Percentiles rank a stretch among this genome's conserved stretches.
phyloP scores from a whole-genome alignment of 2,329 filamentous ascomycete species.

The Rhynchosporium graminicola region DNA sequence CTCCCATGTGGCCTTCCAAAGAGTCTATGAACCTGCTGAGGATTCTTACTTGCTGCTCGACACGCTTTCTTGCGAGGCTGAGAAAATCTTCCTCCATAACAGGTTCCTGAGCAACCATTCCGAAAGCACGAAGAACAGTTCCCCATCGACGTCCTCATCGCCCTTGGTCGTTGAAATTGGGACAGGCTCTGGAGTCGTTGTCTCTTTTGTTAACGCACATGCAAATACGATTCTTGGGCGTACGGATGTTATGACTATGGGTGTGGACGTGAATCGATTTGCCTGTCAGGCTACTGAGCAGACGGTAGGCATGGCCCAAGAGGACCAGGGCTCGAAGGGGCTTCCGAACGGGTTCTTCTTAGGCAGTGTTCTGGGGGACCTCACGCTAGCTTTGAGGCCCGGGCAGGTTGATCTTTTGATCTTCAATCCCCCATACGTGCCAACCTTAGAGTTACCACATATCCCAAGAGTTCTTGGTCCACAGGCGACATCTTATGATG shows the following conservation, averaged over 20 bases:
- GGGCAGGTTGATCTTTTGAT: slow-evolving; percentile 77
- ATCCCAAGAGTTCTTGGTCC: slow-evolving; percentile 43
- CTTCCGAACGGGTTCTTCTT: slow-evolving; percentile 55
- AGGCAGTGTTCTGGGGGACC: slow-evolving; percentile 68
- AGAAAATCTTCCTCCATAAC: slow-evolving; percentile 35
- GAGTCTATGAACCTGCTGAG: slow-evolving; percentile 92
- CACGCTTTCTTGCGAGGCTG: slow-evolving; percentile 68
- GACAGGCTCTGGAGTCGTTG: slow-evolving; percentile 89
- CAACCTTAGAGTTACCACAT: slow-evolving; percentile 72
- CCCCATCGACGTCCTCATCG: slow-evolving; percentile 40
- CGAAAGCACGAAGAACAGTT: slow-evolving; percentile 12
- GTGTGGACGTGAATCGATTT: slow-evolving; percentile 81
- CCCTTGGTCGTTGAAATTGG: slow-evolving; percentile 83
- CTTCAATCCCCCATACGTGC: slow-evolving; percentile 98
- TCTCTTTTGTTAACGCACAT: slow-evolving; percentile 83
- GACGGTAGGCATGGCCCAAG: slow-evolving; percentile 59
- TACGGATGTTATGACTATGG: slow-evolving; percentile 68
- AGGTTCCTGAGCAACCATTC: slow-evolving; percentile 24
- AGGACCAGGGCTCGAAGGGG: slow-evolving; percentile 42
- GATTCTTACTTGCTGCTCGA: slow-evolving; percentile 95
- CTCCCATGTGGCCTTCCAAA: slow-evolving; percentile 83
- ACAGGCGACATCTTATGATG: slow-evolving; percentile 58
- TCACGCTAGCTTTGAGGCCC: slow-evolving; percentile 61
- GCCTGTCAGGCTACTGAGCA: slow-evolving; percentile 74
- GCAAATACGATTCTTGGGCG: slow-evolving; percentile 71